Conservation (phyloP, 805 yeast species). For the Cyberlindnera mycetangii region DNA sequence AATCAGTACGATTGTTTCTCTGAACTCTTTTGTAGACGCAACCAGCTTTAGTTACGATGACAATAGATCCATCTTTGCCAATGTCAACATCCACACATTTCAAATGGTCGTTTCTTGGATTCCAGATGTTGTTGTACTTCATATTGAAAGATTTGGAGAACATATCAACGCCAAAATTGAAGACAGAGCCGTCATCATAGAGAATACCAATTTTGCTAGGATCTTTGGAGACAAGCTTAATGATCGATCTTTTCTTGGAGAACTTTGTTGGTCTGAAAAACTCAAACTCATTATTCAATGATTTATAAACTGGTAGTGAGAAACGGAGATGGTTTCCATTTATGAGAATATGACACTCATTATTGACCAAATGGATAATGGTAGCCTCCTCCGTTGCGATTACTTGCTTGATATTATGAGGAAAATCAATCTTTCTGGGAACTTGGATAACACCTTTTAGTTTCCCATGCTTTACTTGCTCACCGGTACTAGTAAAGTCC, state of each 20-base stretch:
- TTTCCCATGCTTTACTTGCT: slow-evolving; percentile 30
- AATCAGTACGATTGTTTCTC: slow-evolving; percentile 28
- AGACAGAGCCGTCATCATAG: slow-evolving; percentile 53
- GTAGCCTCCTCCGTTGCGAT: slow-evolving; percentile 70
- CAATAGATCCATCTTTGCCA: slow-evolving; percentile 62
- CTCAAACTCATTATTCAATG: slow-evolving; percentile 44
- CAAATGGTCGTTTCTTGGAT: slow-evolving; percentile 54
- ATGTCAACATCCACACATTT: slow-evolving; percentile 66
- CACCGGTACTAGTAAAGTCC: slow-evolving; percentile 46
- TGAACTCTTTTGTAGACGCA: slow-evolving; percentile 44
- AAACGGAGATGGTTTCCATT: slow-evolving; percentile 56
- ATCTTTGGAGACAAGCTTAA: slow-evolving; percentile 37
- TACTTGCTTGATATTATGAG: slow-evolving; percentile 45
- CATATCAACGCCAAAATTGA: slow-evolving; percentile 33
- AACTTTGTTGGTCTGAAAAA: slow-evolving; percentile 50
- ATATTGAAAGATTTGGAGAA: slow-evolving; percentile 33
- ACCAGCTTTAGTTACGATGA: slow-evolving; percentile 69
- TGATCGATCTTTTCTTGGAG: slow-evolving; percentile 37
- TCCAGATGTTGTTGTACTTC: slow-evolving; percentile 56
- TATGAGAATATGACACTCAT: slow-evolving; percentile 61
- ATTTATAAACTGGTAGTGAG: slow-evolving; percentile 32
- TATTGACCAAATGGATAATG: slow-evolving; percentile 51
- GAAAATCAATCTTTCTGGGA: slow-evolving; percentile 41
- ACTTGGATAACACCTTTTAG: slow-evolving; percentile 37
- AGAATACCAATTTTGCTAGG: slow-evolving; percentile 45